These are phyloP conservation scores for Haplosporangium sp. DNA, from an alignment of 371 early-diverging fungal genomes.

Conservation along the genomic window DNA sequence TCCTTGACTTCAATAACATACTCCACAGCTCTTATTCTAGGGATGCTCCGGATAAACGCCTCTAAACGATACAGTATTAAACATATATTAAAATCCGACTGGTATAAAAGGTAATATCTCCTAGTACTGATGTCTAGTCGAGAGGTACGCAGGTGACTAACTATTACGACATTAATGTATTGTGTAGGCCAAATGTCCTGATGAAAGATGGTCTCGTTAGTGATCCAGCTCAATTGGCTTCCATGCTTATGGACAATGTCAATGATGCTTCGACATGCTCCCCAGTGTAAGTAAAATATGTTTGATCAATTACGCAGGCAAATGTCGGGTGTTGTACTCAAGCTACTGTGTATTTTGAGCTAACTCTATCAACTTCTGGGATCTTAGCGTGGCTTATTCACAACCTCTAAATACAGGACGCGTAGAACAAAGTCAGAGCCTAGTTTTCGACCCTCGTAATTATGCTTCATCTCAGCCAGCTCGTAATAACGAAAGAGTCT, in stretches of 20 bases:
- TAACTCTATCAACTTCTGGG: too few species aligned
- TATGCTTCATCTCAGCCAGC: constrained; percentile 50
- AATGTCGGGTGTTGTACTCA: not conserved
- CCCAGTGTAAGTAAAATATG: constrained; percentile 20
- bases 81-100: constrained; percentile 40
- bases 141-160: not conserved
- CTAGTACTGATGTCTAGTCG: not conserved
- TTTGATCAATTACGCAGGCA: not conserved
- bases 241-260: constrained; percentile 59
- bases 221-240: constrained; percentile 64
- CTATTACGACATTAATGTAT: not conserved
- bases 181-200: constrained; percentile 28
- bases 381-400: constrained; percentile 46
- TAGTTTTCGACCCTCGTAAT: constrained; percentile 31
- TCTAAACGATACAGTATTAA: constrained; percentile 39
- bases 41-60: constrained; percentile 47
- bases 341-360: not conserved
- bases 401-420: constrained; percentile 50
- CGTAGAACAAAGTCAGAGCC: constrained; percentile 31
- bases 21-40: constrained; percentile 27
- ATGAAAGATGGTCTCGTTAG: constrained; percentile 56
- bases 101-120: constrained; percentile 39
- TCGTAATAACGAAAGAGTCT: constrained; percentile 49
- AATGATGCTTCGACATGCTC: constrained; percentile 36
- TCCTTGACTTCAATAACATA: not conserved